A percentile compares a stretch with the other conserved stretches of the same genome.
phyloP scores from a whole-genome alignment of 192 early-diverging fungal species.

The Coemansia sp. region DNA sequence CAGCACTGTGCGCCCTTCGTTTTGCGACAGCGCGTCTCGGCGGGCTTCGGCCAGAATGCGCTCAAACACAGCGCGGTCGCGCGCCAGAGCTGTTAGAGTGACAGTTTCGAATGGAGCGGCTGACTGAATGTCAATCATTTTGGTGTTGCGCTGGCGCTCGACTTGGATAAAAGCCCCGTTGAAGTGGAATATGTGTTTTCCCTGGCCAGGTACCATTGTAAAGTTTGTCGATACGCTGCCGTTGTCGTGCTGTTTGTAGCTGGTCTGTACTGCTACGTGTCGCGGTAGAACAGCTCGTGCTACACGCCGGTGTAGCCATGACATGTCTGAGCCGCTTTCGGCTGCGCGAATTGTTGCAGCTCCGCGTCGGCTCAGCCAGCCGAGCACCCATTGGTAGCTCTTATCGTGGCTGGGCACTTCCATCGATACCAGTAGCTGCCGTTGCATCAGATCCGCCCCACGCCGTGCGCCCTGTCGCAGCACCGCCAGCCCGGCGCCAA shows the following conservation, averaged over 20 bases:
- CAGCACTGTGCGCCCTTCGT: constrained; percentile 94
- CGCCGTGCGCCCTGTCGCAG: constrained; percentile 70
- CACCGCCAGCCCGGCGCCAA: constrained; percentile 78
- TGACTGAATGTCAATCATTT: constrained; percentile 89
- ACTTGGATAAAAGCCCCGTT: constrained; percentile 79
- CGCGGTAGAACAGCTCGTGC: constrained; percentile 57
- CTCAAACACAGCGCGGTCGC: constrained; percentile 76
- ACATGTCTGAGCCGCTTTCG: constrained; percentile 9
- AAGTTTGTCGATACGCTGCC: constrained; percentile 83
- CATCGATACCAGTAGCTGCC: constrained; percentile 82
- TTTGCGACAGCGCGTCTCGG: constrained; percentile 74
- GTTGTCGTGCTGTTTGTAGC: constrained; percentile 85
- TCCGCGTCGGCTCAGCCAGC: constrained; percentile 74
- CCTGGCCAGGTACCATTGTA: constrained; percentile 87
- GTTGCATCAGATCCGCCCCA: constrained; percentile 67
- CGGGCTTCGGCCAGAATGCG: constrained; percentile 81
- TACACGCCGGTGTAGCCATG: constrained; percentile 59
- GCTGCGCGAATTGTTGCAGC: constrained; percentile 26
- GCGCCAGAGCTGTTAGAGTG: constrained; percentile 82
- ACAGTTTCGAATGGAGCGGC: constrained; percentile 94
- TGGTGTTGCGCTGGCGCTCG: constrained; percentile 76
- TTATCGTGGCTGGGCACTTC: constrained; percentile 95
- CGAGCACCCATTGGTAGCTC: constrained; percentile 89
- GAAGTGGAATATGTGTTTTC: constrained; percentile 84
- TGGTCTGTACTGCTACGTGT: constrained; percentile 84